These are phyloP conservation scores for Lophiotrema nucula DNA, from an alignment of 495 filamentous ascomycete genomes.

Conservation along the genomic window DNA sequence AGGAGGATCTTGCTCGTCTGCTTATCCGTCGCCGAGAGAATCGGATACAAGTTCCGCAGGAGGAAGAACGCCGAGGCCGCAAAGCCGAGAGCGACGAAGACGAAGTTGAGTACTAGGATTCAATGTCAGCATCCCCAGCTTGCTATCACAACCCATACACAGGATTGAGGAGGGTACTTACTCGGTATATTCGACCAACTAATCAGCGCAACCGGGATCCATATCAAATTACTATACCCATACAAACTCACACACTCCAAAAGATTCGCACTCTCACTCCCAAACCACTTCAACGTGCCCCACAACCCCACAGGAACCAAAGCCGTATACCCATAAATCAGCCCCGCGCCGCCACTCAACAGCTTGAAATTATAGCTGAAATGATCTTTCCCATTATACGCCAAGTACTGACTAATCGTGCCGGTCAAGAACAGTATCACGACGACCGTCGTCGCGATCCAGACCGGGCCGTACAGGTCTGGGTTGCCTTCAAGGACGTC, in stretches of 20 bases:
- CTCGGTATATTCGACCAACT: conserved; percentile 77
- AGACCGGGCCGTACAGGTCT: conserved; percentile 92
- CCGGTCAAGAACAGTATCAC: conserved; percentile 93
- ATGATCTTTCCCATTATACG: conserved; percentile 56
- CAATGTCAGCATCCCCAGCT: background rate
- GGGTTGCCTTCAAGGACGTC: conserved; percentile 97
- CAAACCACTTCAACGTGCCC: conserved; percentile 90
- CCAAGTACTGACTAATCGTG: conserved; percentile 87
- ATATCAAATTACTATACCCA: conserved; percentile 92
- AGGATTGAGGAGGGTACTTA: conserved; percentile 18
- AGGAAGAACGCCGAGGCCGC: conserved; percentile 82
- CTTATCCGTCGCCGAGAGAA: conserved; percentile 86
- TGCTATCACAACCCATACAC: background rate
- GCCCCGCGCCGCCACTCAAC: conserved; percentile 72
- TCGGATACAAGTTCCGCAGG: conserved; percentile 87
- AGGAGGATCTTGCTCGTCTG: conserved; percentile 88
- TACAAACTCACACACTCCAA: conserved; percentile 93
- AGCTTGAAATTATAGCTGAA: conserved; percentile 88
- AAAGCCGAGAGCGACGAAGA: conserved; percentile 90
- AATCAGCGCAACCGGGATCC: conserved; percentile 91
- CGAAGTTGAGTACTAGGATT: conserved; percentile 72
- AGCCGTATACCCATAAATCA: conserved; percentile 91
- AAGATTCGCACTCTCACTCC: conserved; percentile 79
- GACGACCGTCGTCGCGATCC: conserved; percentile 97
- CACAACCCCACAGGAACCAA: conserved; percentile 81